Evolutionary conservation across 495 filamentous ascomycete genomes (phyloP), one percentile per base, ranked within the genome.

Genomic region (Staphylotrichum tortipilum): DNA sequence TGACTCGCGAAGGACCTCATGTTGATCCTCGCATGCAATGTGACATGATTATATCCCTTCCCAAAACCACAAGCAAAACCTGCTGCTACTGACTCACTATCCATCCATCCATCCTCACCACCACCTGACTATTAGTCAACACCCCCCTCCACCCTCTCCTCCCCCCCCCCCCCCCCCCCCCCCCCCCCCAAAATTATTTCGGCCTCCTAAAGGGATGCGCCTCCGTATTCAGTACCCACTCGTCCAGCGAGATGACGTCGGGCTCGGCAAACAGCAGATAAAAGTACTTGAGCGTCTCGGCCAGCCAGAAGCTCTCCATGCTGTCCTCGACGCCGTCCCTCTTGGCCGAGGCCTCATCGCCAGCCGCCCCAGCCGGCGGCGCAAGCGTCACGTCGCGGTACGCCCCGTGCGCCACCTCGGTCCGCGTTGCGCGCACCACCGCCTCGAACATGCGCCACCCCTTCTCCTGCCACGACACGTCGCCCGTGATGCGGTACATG

Each of bases 241-340:
- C 82, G 68, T 95, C 88, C 55, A 95, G 65, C 61, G 80, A 85
- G 39, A 92, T 73, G n/a, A 84, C 68, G 43, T 73, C 75, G 15
- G 83, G 83, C 47, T 83, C 79, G 18, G 78, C 83, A 65, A 89
- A 98, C 50, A 95, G 74, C 52, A 96, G 63, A 56, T 92, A 97
- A 52, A 95, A 94, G 62, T 97, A 96, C 62, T 96, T 98, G 52
- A 94, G 68, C 15, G 89, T 92, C 67, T 94, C 88, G 6, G 86
- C 83, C 46, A 78, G 62, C 75, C 80, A 84, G 56, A 83, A 84
- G 59, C 74, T 80, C 61, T 81, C 78, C 77, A 79, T 79, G 60
- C 68, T 69, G 50, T 79, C 71, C 45, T 68, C 56, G 46, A 39
- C 19, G 18, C 5, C 61, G 53, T 3, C 10, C 34, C 34, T 43